Percentiles rank a stretch among this genome's conserved stretches.
phyloP scores from a whole-genome alignment of 345 rosid genomes.

The Acer yangbiense region DNA sequence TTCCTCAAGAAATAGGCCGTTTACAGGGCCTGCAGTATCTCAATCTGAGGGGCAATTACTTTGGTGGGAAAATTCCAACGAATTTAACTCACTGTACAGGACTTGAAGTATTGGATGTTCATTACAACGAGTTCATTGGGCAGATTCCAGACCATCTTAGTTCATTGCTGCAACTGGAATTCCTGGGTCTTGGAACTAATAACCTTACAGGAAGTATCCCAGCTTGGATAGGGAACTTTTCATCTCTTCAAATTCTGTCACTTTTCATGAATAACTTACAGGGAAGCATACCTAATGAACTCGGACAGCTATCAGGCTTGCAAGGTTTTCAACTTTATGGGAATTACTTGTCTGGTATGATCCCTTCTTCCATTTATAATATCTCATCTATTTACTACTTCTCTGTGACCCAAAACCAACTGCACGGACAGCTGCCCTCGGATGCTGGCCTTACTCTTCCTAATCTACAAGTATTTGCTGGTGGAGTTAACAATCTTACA shows the following conservation, averaged over 20 bases:
- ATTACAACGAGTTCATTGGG: slow-evolving; percentile 10
- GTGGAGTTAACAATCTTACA: too few species aligned
- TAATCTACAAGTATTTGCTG: too few species aligned
- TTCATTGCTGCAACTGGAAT: background rate
- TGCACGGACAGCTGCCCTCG: too few species aligned
- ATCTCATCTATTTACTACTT: too few species aligned
- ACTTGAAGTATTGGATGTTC: background rate
- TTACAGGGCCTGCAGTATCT: slow-evolving; percentile 18
- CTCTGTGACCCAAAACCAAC: too few species aligned
- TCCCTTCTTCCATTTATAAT: too few species aligned
- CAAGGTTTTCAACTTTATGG: too few species aligned
- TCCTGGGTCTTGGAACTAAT: background rate
- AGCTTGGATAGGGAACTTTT: slow-evolving; percentile 31
- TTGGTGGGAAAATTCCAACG: slow-evolving; percentile 17
- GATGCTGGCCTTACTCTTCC: too few species aligned
- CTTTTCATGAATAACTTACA: background rate
- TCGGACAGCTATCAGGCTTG: background rate
- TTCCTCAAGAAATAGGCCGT: slow-evolving; percentile 24
- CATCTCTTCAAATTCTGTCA: background rate
- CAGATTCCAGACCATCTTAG: slow-evolving; percentile 10
- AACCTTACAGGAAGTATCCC: slow-evolving; percentile 32
- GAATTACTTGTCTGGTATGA: too few species aligned
- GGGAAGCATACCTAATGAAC: slow-evolving; percentile 30
- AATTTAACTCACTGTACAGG: slow-evolving; percentile 15
- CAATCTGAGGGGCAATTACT: slow-evolving; percentile 9